phyloP scores from a whole-genome alignment of 495 filamentous ascomycete species.

The Tuber brumale region DNA sequence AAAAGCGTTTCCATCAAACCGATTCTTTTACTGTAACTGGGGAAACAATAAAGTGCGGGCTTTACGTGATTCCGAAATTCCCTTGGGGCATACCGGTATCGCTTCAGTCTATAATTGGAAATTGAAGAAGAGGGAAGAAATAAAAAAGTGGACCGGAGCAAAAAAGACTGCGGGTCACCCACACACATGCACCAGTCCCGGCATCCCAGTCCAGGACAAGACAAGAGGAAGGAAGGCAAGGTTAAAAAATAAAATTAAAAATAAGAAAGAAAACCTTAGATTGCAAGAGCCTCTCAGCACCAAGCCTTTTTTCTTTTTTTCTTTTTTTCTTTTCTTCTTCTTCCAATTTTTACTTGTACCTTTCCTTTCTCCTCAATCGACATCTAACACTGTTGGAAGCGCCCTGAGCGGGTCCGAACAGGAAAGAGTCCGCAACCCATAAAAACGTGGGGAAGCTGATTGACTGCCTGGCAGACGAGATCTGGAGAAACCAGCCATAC shows the following conservation, averaged over 20 bases:
- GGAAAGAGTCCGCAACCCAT: not conserved
- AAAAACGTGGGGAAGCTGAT: slow-evolving; percentile 21
- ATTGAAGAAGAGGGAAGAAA: not conserved
- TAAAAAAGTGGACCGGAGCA: not conserved
- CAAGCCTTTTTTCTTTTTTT: not conserved
- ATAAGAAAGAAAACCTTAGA: not conserved
- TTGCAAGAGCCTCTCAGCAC: slow-evolving; percentile 1
- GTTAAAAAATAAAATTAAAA: not conserved
- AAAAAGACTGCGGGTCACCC: not conserved
- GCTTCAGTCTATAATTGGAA: not conserved
- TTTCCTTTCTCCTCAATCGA: not conserved
- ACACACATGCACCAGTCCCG: not conserved
- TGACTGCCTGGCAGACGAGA: slow-evolving; percentile 1
- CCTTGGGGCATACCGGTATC: not conserved
- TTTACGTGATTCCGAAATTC: not conserved
- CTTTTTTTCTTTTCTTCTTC: too few relatives aligned
- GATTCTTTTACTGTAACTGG: not conserved
- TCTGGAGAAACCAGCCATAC: not conserved
- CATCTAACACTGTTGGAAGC: not conserved
- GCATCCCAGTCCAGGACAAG: not conserved
- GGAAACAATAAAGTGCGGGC: not conserved
- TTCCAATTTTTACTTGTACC: too few relatives aligned
- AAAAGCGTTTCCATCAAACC: not conserved
- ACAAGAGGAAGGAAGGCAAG: not conserved
- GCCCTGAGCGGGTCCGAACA: not conserved